These are phyloP conservation scores for Plasmodium cynomolgi DNA, from an alignment of 169 alveolate species.

Conservation along the genomic window DNA sequence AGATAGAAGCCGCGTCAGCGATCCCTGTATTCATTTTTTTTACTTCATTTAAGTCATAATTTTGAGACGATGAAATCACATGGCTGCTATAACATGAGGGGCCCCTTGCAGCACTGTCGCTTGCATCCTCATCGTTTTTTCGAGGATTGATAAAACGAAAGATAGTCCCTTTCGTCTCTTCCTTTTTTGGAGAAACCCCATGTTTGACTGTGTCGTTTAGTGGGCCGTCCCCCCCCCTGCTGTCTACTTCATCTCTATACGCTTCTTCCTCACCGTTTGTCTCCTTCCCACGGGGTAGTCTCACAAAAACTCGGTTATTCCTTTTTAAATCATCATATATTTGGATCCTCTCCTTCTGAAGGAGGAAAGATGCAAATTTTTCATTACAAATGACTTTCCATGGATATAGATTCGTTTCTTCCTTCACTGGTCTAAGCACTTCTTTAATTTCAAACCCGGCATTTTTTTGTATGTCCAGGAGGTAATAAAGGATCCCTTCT, in stretches of 20 bases:
- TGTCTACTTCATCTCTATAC: neutral
- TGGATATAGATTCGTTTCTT: slow-evolving; percentile 61
- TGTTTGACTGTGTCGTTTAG: neutral
- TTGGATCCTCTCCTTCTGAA: slow-evolving; percentile 14
- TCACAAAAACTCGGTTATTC: slow-evolving; percentile 20
- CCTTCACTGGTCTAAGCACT: slow-evolving; percentile 17
- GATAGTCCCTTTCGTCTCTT: neutral
- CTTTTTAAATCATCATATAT: slow-evolving; percentile 16
- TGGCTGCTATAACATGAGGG: neutral
- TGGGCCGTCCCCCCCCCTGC: neutral
- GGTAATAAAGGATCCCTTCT: slow-evolving; percentile 27
- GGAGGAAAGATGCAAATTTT: slow-evolving; percentile 22
- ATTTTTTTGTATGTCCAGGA: slow-evolving; percentile 2
- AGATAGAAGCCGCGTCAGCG: neutral
- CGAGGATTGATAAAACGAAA: neutral
- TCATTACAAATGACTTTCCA: slow-evolving; percentile 72
- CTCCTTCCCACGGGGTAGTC: neutral
- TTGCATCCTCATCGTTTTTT: neutral
- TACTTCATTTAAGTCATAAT: neutral
- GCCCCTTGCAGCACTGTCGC: neutral
- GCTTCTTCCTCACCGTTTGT: neutral
- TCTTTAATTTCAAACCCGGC: slow-evolving; percentile 14
- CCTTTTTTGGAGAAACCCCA: neutral
- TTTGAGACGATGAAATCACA: neutral
- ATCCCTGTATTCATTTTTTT: neutral